These are phyloP conservation scores for Kluyveromyces sp. DNA, from an alignment of 1,139 yeast genomes.

Conservation along the genomic window DNA sequence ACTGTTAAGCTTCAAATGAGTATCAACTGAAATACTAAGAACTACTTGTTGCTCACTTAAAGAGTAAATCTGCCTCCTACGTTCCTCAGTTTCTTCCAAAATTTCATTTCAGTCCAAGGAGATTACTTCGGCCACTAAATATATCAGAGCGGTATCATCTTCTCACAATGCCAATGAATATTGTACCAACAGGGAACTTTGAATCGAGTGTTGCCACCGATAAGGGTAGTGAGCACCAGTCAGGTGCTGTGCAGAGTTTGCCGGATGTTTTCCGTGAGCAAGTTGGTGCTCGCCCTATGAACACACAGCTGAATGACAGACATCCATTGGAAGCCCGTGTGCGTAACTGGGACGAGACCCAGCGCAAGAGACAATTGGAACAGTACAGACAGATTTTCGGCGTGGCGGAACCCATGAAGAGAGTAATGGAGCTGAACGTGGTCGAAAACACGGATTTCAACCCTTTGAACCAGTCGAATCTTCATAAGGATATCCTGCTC, in stretches of 20 bases:
- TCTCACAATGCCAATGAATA: constrained; percentile 19
- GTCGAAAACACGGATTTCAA: constrained; percentile 67
- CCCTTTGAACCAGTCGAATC: constrained; percentile 48
- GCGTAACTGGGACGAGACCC: constrained; percentile 73
- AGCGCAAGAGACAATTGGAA: constrained; percentile 64
- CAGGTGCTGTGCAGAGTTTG: constrained; percentile 27
- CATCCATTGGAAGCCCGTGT: constrained; percentile 83
- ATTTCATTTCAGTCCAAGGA: too few relatives aligned
- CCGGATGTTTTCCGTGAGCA: constrained; percentile 32
- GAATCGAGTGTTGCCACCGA: constrained; percentile 24
- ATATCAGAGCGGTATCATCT: too few relatives aligned
- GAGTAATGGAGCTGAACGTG: constrained; percentile 76
- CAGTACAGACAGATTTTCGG: constrained; percentile 74
- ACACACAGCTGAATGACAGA: constrained; percentile 68
- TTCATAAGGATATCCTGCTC: constrained; percentile 72
- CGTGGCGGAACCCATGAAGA: constrained; percentile 76
- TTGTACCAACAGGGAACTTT: constrained; percentile 24
- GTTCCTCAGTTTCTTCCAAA: too few relatives aligned
- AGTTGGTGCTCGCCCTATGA: constrained; percentile 36
- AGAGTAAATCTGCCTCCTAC: too few relatives aligned
- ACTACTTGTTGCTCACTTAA: too few relatives aligned
- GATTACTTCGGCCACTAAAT: too few relatives aligned
- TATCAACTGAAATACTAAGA: too few relatives aligned
- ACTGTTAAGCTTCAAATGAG: too few relatives aligned
- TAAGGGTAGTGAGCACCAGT: constrained; percentile 12